Base-by-base conservation (phyloP, 2,329 filamentous ascomycete genomes). In the Fusarium globosum region DNA sequence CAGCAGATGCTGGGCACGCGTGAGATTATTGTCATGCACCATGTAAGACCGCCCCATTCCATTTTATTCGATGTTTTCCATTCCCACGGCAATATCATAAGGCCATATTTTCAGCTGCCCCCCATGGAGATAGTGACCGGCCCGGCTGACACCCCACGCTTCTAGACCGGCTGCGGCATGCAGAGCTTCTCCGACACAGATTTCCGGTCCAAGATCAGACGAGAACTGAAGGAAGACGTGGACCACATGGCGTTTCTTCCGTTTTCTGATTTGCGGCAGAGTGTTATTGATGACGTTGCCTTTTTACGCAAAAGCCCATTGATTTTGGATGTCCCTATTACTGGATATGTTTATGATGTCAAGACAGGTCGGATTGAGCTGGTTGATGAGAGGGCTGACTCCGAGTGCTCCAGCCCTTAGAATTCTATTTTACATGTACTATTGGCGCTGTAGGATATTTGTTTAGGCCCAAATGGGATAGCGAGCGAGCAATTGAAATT, bases 311-410 rank as follows among this genome's bases (percentile, higher is more conserved):
- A 80, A 56, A 88, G 85, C 53, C 87, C 87, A 61, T 84, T 92
- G 21, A 85, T 95, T 10, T 84, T 91, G 26, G 85, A 90, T 33
- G 87, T 93, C 7, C 82, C 83, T 0, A 86, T 95, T 51, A 92
- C 88, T 11, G 93, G 93, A 2, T 96, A 93, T 89, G 83, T 95
- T 5, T 95, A 95, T 82, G 91, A 95, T 76, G 92, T 95, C 46
- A 90, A 93, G 84, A 94, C 89, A 2, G 93, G 93, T 1, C 91
- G 85, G 80, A 80, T 83, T 61, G 76, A 80, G 48, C 77, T 78
- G 61, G 77, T 82, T 38, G 72, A 70, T 5, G 72, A 72, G 9
- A 52, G 68, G 2, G 59, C 46, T 6, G 71, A 65, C 1, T 69
- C 71, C 7, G 71, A 74, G 3, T 74, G 72, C 16, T 75, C 72